Percentiles rank a stretch among this genome's conserved stretches.
Evolutionary conservation across 2,329 filamentous ascomycete species (phyloP).

Genomic region (Scytalidium sp.): DNA sequence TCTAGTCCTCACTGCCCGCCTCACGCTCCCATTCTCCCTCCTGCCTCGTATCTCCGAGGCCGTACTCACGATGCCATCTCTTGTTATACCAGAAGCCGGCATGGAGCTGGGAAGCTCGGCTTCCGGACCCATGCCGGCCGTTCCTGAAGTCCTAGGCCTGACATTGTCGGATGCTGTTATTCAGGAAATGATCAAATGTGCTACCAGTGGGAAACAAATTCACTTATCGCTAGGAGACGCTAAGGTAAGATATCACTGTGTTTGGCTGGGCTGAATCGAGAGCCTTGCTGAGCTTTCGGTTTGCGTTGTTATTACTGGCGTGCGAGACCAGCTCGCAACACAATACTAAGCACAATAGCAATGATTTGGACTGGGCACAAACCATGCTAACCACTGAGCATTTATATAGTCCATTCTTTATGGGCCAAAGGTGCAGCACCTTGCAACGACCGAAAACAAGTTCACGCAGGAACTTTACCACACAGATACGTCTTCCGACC

Average conservation of each 20-base stretch:
- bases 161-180: conserved; percentile 56
- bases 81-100: conserved; percentile 56
- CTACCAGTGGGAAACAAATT: conserved; percentile 53
- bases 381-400: conserved; percentile 12
- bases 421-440: conserved; percentile 46
- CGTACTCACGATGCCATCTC: conserved; percentile 46
- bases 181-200: conserved; percentile 60
- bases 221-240: conserved; percentile 54
- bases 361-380: background rate
- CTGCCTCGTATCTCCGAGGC: background rate
- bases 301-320: no score
- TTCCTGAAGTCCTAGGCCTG: conserved; percentile 55
- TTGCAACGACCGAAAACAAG: conserved; percentile 42
- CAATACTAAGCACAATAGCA: no score
- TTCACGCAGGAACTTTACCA: conserved; percentile 54
- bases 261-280: no score
- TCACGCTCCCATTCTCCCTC: background rate
- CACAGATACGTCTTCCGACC: conserved; percentile 47
- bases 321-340: no score
- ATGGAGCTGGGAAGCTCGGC: conserved; percentile 48
- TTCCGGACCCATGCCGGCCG: conserved; percentile 42
- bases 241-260: conserved; percentile 51
- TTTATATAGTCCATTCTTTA: conserved; percentile 39
- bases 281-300: no score
- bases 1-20: conserved; percentile 3